phyloP scores from a whole-genome alignment of 2,329 filamentous ascomycete species.

The Didymella exigua region DNA sequence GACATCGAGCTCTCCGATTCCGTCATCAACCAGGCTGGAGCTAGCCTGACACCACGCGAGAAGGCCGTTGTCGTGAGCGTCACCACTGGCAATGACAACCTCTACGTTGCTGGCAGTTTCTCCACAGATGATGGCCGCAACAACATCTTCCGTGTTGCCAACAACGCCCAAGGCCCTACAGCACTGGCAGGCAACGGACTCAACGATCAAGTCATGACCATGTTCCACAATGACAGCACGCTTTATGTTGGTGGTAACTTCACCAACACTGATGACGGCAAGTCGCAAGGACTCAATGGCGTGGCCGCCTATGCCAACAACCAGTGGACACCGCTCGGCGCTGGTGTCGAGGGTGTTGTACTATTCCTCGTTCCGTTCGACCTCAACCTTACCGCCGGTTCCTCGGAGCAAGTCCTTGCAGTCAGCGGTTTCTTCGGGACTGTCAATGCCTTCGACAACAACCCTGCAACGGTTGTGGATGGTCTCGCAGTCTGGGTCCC shows the following conservation, averaged over 20 bases:
- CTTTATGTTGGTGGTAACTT: slow-evolving; percentile 84
- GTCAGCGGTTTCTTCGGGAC: slow-evolving; percentile 80
- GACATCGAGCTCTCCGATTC: slow-evolving; percentile 72
- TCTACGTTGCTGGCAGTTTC: slow-evolving; percentile 86
- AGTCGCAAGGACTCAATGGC: slow-evolving; percentile 70
- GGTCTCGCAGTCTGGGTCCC: slow-evolving; percentile 94
- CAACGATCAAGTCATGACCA: slow-evolving; percentile 75
- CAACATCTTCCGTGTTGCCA: slow-evolving; percentile 75
- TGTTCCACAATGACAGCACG: slow-evolving; percentile 68
- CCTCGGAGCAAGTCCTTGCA: slow-evolving; percentile 74
- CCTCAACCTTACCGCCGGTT: slow-evolving; percentile 74
- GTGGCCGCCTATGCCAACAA: slow-evolving; percentile 75
- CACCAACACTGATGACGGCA: slow-evolving; percentile 69
- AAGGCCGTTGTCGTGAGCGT: slow-evolving; percentile 74
- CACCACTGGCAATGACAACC: slow-evolving; percentile 62
- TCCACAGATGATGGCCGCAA: slow-evolving; percentile 62
- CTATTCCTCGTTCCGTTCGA: slow-evolving; percentile 74
- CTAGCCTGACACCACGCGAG: slow-evolving; percentile 62
- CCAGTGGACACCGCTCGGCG: slow-evolving; percentile 78
- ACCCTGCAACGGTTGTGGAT: slow-evolving; percentile 64
- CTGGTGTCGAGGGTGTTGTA: slow-evolving; percentile 83
- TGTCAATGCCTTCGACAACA: slow-evolving; percentile 70
- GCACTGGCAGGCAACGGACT: slow-evolving; percentile 73
- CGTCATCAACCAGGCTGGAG: slow-evolving; percentile 76
- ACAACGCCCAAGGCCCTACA: slow-evolving; percentile 63